These are phyloP conservation scores for Rhizopus arrhizus DNA, from an alignment of 371 early-diverging fungal species.

Conservation along the genomic window DNA sequence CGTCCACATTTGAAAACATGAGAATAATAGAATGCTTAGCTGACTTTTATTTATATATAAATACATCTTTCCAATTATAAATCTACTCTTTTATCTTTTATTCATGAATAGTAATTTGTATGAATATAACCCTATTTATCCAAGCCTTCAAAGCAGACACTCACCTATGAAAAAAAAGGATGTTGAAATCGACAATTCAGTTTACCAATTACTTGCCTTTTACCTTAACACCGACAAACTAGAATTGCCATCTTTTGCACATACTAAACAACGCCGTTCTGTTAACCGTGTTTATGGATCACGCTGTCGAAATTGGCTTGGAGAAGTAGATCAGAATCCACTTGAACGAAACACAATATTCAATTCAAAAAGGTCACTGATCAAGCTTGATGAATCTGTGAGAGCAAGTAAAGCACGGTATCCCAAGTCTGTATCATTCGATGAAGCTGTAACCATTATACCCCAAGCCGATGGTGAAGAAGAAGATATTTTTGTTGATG, in stretches of 20 bases:
- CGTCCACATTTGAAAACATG: no score
- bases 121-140: no score
- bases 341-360: conserved; percentile 18
- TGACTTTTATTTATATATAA: no score
- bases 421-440: conserved; percentile 31
- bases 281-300: neutral
- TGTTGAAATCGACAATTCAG: conserved; percentile 20
- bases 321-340: conserved; percentile 12
- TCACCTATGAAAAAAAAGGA: no score
- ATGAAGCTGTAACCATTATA: conserved; percentile 25
- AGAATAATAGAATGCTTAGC: no score
- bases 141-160: no score
- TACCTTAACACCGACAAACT: conserved; percentile 7
- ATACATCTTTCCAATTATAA: no score
- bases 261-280: neutral
- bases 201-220: conserved; percentile 24
- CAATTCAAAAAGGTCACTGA: conserved; percentile 6
- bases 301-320: conserved; percentile 22
- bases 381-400: neutral
- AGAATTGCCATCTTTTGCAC: conserved; percentile 1
- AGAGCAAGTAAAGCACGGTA: conserved; percentile 6
- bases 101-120: no score
- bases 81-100: no score
- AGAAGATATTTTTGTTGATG: conserved; percentile 31
- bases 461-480: conserved; percentile 8